Conservation (phyloP, 2,329 filamentous ascomycete species). For the Alternaria brassicicola region DNA sequence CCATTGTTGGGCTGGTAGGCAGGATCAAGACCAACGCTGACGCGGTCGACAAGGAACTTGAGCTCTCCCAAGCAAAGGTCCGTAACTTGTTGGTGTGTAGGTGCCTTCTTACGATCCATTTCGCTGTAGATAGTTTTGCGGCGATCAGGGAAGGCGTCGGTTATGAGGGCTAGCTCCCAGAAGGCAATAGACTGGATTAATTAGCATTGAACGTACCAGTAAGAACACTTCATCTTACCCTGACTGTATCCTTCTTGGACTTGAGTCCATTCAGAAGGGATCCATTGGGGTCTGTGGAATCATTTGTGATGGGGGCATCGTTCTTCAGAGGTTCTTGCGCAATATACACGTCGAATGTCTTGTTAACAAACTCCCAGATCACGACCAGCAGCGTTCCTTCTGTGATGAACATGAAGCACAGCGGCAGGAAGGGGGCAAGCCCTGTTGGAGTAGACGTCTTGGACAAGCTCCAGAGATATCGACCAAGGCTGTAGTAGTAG, state of each 20-base stretch:
- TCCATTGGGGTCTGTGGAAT: constrained; percentile 89
- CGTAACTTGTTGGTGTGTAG: constrained; percentile 82
- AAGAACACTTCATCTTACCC: constrained; percentile 55
- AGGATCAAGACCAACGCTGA: constrained; percentile 58
- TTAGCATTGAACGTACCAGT: constrained; percentile 11
- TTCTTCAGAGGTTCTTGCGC: constrained; percentile 83
- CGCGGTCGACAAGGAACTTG: constrained; percentile 68
- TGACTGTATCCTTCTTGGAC: constrained; percentile 78
- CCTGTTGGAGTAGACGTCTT: constrained; percentile 65
- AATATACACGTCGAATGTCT: constrained; percentile 80
- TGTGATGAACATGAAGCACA: constrained; percentile 58
- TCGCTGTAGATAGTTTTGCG: constrained; percentile 85
- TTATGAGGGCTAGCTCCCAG: constrained; percentile 87
- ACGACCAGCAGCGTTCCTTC: constrained; percentile 71
- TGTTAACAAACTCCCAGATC: constrained; percentile 78
- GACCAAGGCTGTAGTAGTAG: constrained; percentile 71
- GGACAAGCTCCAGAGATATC: constrained; percentile 76
- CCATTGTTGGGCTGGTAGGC: constrained; percentile 26
- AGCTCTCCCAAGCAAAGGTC: constrained; percentile 72
- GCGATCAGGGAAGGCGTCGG: constrained; percentile 73
- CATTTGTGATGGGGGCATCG: constrained; percentile 78
- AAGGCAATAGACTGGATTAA: constrained; percentile 73
- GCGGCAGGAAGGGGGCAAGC: constrained; percentile 61
- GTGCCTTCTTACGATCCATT: constrained; percentile 79
- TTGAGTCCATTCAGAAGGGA: constrained; percentile 84